Conservation (phyloP, 371 early-diverging fungal species). For the Dinochytrium kinnereticum region DNA sequence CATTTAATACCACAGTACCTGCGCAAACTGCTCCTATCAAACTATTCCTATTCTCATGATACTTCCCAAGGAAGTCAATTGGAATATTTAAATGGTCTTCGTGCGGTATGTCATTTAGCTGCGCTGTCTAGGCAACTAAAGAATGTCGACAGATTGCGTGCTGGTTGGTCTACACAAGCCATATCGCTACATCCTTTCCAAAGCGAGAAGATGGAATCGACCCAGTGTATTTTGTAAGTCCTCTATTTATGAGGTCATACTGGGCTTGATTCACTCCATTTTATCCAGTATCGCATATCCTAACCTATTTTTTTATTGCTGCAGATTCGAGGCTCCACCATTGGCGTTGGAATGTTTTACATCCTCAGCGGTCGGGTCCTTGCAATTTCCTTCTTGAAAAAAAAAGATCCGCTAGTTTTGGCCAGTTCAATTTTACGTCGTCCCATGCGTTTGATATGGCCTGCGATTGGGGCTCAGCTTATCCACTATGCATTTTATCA, state of each 20-base stretch:
- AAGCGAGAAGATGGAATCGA: neutral
- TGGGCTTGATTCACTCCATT: neutral
- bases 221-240: neutral
- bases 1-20: too few relatives aligned
- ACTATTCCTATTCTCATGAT: neutral
- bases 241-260: too few relatives aligned
- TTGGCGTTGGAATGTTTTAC: slow-evolving; percentile 15
- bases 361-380: slow-evolving; percentile 14
- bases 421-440: slow-evolving; percentile 11
- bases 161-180: neutral
- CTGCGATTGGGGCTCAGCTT: neutral
- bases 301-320: neutral
- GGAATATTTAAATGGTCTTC: slow-evolving; percentile 12
- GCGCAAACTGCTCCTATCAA: too few relatives aligned
- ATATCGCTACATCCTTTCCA: neutral
- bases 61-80: neutral
- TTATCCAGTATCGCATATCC: neutral
- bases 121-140: neutral
- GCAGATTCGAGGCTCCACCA: neutral
- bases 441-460: neutral
- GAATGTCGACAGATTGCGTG: neutral
- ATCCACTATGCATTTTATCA: neutral
- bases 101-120: neutral
- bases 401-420: neutral
- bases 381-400: neutral